Conservation (phyloP, 192 early-diverging fungal genomes). For the Gaertneriomyces sp. region DNA sequence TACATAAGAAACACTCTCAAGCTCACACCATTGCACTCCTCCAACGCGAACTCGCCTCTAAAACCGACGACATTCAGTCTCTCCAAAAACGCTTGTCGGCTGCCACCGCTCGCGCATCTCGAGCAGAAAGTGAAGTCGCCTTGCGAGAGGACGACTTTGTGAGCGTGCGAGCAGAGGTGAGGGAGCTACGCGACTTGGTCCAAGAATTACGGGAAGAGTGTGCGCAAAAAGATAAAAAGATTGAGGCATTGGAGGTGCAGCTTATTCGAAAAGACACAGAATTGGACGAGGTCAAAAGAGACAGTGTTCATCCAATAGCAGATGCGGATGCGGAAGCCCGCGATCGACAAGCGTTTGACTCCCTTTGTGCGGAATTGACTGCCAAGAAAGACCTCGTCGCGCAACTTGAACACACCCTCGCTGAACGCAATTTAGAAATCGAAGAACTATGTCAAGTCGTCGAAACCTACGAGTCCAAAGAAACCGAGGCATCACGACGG, state of each 20-base stretch:
- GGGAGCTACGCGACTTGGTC: not conserved
- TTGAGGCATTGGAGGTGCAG: not conserved
- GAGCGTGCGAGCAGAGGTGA: not conserved
- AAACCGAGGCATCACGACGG: not conserved
- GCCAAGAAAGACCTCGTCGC: too few species aligned
- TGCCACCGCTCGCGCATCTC: not conserved
- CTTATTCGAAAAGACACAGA: not conserved
- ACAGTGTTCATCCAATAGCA: too few species aligned
- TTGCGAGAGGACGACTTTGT: not conserved
- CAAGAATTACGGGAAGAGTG: not conserved
- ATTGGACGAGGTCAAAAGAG: not conserved
- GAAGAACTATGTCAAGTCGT: not conserved
- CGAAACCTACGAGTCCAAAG: not conserved
- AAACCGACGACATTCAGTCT: not conserved
- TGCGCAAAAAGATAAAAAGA: not conserved
- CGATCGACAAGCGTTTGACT: too few species aligned
- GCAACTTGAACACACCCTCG: not conserved
- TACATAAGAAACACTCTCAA: too few species aligned
- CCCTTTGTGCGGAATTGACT: too few species aligned
- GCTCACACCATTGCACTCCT: not conserved
- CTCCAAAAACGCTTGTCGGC: slow-evolving; percentile 3
- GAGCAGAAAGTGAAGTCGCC: not conserved
- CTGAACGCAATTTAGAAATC: not conserved
- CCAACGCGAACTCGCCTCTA: not conserved
- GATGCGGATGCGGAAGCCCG: too few species aligned